Conservation (phyloP, 1,139 yeast genomes). For the Hemisphaericaspora xylanilytica region DNA sequence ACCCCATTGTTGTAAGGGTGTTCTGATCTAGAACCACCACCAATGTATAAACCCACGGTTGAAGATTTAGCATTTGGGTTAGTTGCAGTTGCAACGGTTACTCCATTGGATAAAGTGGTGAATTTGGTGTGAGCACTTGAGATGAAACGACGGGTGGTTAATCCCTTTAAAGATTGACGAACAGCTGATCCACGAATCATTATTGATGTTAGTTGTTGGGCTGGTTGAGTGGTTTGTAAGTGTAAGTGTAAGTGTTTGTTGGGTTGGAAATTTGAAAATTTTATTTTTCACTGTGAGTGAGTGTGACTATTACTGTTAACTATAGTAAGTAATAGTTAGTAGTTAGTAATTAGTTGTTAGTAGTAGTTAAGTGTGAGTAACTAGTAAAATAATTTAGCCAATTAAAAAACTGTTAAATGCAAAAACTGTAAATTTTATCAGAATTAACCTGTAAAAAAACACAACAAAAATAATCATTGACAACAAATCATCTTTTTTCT, state of each 20-base stretch:
- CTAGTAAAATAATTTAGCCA: slow-evolving; percentile 1
- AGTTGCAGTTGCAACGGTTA: slow-evolving; percentile 67
- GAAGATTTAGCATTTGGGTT: slow-evolving; percentile 56
- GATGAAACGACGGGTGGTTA: slow-evolving; percentile 52
- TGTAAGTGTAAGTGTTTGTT: neutral
- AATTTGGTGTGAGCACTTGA: slow-evolving; percentile 64
- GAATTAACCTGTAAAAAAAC: no score
- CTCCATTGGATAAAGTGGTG: slow-evolving; percentile 71
- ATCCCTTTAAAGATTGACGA: slow-evolving; percentile 30
- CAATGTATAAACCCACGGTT: slow-evolving; percentile 66
- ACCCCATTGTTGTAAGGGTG: slow-evolving; percentile 80
- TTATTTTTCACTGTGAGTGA: no score
- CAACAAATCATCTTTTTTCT: no score
- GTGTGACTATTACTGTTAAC: no score
- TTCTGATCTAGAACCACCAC: slow-evolving; percentile 78
- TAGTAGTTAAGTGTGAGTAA: no score
- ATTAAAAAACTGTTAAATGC: slow-evolving; percentile 2
- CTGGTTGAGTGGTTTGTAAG: neutral
- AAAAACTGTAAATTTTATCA: no score
- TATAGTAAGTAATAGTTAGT: no score
- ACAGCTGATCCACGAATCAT: slow-evolving; percentile 42
- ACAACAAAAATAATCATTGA: no score
- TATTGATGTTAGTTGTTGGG: neutral
- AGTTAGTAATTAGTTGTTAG: no score
- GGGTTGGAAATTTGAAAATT: neutral